Base-by-base conservation (phyloP, 2,329 filamentous ascomycete genomes). In the Botryotinia convoluta region DNA sequence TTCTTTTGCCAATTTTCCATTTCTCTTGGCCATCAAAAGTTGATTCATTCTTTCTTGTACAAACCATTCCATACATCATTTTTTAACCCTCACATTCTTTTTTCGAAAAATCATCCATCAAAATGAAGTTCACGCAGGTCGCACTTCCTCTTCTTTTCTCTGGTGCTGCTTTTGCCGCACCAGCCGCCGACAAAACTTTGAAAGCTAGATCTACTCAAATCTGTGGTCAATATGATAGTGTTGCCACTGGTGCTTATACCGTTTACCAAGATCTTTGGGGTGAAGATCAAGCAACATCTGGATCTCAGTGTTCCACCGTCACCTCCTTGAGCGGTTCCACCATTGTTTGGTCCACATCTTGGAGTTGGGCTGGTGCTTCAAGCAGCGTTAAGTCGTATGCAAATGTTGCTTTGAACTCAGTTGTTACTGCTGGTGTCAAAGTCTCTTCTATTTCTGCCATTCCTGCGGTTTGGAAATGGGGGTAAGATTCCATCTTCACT, bases 331-430 rank as follows among this genome's bases (percentile, higher is more conserved):
- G 73, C 54, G 80, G 79, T 68, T 78, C 71, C 62, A 80, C 74
- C 2, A 77, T 84, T 69, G 76, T 80, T 39, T 85, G 83, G 83
- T 80, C 81, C 68, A 83, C 83, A 16, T 76, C 76, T 14, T 85
- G 82, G 82, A 80, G 78, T n/a, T 85, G 84, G 84, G 75, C 78
- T 9, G 83, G 83, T 37, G 80, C 78, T 16, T 39, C 71, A 0
- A 75, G 72, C 64, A 75, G 81, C 48, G 83, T 86, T 26, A 85
- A 85, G 76, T 84, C 83, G 29, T 85, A 80, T 71, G 81, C 83
- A 51, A 84, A 85, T 68, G 81, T 80, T 26, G 81, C 71, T 54
- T 73, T 83, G 75, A 79, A 82, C 74, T 79, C 81, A 73, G 65
- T 68, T 42, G 82, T 85, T 79, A 39, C 77, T 74, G 42, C 79